Conservation (phyloP, 2,329 filamentous ascomycete species). For the Lasiodiplodia theobromae region DNA sequence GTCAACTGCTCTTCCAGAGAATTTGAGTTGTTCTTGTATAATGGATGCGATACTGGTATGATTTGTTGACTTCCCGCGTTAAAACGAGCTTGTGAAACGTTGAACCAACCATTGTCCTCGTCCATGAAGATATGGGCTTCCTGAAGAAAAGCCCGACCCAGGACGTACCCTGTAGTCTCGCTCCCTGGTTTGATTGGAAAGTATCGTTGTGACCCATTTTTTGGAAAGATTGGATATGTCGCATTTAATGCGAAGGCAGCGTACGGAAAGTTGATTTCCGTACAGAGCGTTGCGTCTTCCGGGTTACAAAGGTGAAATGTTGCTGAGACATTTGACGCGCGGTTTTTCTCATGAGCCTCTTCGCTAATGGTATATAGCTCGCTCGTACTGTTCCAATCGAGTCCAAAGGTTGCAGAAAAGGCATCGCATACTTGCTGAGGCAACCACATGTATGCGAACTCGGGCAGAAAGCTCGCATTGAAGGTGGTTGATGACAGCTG, state of each 20-base stretch:
- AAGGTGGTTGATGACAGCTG: neutral
- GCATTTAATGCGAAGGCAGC: neutral
- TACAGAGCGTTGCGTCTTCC: neutral
- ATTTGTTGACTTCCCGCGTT: neutral
- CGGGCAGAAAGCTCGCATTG: neutral
- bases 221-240: neutral
- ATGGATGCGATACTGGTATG: neutral
- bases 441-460: neutral
- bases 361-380: neutral
- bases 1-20: no score
- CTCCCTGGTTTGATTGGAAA: neutral
- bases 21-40: no score
- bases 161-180: neutral
- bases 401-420: neutral
- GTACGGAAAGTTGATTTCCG: neutral
- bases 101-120: neutral
- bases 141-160: neutral
- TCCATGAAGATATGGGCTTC: constrained; percentile 1
- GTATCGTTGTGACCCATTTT: neutral
- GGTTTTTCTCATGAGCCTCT: neutral
- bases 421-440: neutral
- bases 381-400: neutral
- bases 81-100: neutral
- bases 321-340: no score
- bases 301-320: neutral